Evolutionary conservation across 1,139 yeast genomes (phyloP), one percentile per base, ranked within the genome.

Genomic region (Blastobotrys ciferrii): DNA sequence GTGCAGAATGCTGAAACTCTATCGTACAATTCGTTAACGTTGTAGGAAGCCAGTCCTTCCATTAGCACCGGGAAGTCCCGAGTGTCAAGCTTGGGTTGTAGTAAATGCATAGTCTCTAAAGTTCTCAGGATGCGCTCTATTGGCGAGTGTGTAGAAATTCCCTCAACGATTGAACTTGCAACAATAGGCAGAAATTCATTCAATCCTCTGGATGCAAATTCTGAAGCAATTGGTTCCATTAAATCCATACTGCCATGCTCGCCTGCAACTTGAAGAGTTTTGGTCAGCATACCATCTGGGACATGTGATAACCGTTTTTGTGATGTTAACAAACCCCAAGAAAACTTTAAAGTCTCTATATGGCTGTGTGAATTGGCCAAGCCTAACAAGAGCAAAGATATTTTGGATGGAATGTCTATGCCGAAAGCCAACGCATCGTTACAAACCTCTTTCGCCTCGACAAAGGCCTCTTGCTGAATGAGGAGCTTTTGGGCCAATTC

Each of bases 41-140:
- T 47, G 12, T 18, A 33, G 6, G 37, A 20, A 4, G 37, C 17
- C 6, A 33, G 12, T 33, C 11, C 20, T n/a, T 13, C 37, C 17
- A 33, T 13, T 20, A 20, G 6, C 11, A 15, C 37, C n/a, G 46
- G 9, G 45, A 49, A 14, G 35, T 41, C 30, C 41, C 28, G 13
- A 47, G 32, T 20, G 38, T 36, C 33, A 18, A 42, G 42, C 4
- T 19, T 14, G 17, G 43, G 43, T 23, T 31, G 38, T n/a, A 44
- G 30, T 7, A 23, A 17, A 23, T 14, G 11, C 30, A 39, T 13
- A 3, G 38, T 39, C 9, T 38, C 15, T 15, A 40, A 2, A 2
- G 35, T 42, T 3, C 13, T 11, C 11, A 44, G 19, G 17, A 39
- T 18, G 2, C 30, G 31, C n/a, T 31, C 18, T 7, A 35, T 15